Percentiles rank a stretch among this genome's conserved stretches.
Conservation (phyloP, 129 eudicot species). For the Chrysanthemum lavandulifolium region DNA sequence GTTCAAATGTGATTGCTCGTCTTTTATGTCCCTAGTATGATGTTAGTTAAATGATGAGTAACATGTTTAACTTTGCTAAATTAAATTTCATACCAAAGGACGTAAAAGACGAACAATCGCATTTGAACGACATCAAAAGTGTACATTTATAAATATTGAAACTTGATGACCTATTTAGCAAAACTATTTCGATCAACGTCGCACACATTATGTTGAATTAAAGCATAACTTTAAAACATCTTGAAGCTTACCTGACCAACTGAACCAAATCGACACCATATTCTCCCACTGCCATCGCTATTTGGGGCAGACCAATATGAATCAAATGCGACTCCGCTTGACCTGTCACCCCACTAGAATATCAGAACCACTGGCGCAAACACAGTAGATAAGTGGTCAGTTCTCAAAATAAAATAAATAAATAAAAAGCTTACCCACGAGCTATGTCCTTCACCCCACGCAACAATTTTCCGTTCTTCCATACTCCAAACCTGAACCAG, state of each 20-base stretch:
- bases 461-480: slow-evolving; percentile 91
- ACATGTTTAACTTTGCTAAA: no score
- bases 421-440: slow-evolving; percentile 68
- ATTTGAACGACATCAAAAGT: no score
- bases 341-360: slow-evolving; percentile 63
- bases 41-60: no score
- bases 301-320: slow-evolving; percentile 90
- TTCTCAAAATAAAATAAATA: not conserved
- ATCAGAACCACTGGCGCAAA: slow-evolving; percentile 20
- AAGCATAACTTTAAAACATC: not conserved
- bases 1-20: no score
- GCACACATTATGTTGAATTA: no score
- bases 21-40: no score
- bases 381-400: slow-evolving; percentile 1
- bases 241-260: slow-evolving; percentile 82
- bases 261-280: slow-evolving; percentile 83
- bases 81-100: no score
- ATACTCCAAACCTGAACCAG: slow-evolving; percentile 98
- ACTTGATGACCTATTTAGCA: no score
- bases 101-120: no score
- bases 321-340: slow-evolving; percentile 97
- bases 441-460: slow-evolving; percentile 99
- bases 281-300: slow-evolving; percentile 80
- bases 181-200: no score
- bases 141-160: no score